Percentiles rank a stretch among this genome's conserved stretches.
phyloP scores from a whole-genome alignment of 306 rosid species.

The Prunus armeniaca region DNA sequence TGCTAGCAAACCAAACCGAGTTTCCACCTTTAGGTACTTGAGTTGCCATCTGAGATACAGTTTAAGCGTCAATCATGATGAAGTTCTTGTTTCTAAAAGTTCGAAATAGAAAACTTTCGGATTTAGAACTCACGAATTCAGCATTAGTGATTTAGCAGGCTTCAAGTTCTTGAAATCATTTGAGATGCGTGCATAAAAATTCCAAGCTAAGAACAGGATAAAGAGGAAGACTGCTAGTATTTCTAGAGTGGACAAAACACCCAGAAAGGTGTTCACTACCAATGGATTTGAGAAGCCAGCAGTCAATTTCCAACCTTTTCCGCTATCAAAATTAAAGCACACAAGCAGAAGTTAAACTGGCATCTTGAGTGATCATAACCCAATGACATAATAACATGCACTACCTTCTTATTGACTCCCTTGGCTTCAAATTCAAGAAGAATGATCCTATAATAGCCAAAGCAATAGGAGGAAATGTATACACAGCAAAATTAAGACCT shows the following conservation, averaged over 20 bases:
- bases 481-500: too few relatives aligned
- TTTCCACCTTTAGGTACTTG: slow-evolving; percentile 67
- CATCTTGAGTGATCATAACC: not conserved
- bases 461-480: too few relatives aligned
- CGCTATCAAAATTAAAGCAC: slow-evolving; percentile 24
- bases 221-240: slow-evolving; percentile 54
- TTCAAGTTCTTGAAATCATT: slow-evolving; percentile 64
- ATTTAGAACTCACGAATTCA: slow-evolving; percentile 51
- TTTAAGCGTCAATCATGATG: slow-evolving; percentile 16
- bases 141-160: slow-evolving; percentile 56
- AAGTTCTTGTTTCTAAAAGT: not conserved
- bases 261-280: slow-evolving; percentile 58
- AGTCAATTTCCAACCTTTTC: slow-evolving; percentile 36
- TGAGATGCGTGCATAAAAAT: slow-evolving; percentile 60
- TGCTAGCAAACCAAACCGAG: slow-evolving; percentile 72
- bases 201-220: slow-evolving; percentile 69
- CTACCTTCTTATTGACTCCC: slow-evolving; percentile 54
- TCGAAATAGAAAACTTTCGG: not conserved
- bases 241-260: slow-evolving; percentile 65
- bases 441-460: slow-evolving; percentile 47
- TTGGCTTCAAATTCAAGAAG: slow-evolving; percentile 53
- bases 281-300: slow-evolving; percentile 53
- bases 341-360: not conserved
- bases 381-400: not conserved
- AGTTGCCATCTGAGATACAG: slow-evolving; percentile 77